Base-by-base conservation (phyloP, 140 eudicot species). In the Cichorium intybus region DNA sequence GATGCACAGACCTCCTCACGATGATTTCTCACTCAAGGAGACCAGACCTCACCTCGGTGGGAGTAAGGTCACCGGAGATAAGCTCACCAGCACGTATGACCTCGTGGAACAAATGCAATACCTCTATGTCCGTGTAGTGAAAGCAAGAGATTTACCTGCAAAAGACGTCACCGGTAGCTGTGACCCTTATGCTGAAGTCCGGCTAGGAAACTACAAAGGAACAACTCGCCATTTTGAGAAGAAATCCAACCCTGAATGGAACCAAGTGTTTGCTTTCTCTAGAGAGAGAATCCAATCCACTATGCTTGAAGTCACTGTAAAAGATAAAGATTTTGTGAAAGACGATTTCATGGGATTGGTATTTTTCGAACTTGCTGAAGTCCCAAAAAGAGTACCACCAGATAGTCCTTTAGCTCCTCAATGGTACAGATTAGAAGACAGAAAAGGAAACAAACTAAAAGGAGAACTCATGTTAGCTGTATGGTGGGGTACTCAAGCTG, bases 401-500 rank as follows among this genome's bases (percentile, higher is more conserved):
- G 97, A 91, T 47, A 91, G 95, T 77, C 97, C 96, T 57, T 39
- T 87, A 62, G 97, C 97, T 11, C 95, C 97, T 3, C 97, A 91
- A 41, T 91, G 97, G 97, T 91, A 91, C 51, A 67, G 96, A 62
- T 37, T 91, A 63, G 97, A 87, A 68, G 90, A 85, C 48, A 56
- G 80, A 39, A 82, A 87, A 57, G 75, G 80, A 49, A 80, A 77
- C 21, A 84, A 80, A 78, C 69, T 56, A 10, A 87, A 71, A 56
- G 97, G 97, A 10, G 97, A 91, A 79, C 74, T 91, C 12, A 91
- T 91, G 97, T 56, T 91, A 65, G 97, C 96, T 7, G 95, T 91
- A 24, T 91, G 97, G 97, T 78, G 85, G 88, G 97, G 97, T 47
- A 84, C 95, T 7, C 97, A 91, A 63, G 96, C 95, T 2, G 97